Conservation (phyloP, 108 stramenopile species). For the Thalassiosira profunda region DNA sequence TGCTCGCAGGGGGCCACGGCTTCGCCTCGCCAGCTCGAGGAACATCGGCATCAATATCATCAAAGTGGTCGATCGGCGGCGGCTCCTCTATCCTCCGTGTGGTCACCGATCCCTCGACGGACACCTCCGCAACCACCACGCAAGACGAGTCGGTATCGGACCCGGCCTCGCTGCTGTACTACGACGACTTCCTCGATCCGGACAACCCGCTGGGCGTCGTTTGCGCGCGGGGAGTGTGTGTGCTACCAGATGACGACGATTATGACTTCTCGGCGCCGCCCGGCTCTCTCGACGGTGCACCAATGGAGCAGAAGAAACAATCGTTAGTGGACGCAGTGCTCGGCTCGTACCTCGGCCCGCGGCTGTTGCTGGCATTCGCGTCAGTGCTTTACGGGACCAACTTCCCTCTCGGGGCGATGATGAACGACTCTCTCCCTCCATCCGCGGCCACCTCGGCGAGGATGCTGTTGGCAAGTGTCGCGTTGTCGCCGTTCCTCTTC, state of each 20-base stretch:
- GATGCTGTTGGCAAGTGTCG: constrained; percentile 60
- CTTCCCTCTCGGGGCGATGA: constrained; percentile 72
- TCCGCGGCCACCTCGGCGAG: constrained; percentile 58
- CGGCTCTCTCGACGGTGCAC: not conserved
- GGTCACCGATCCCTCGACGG: too few species aligned
- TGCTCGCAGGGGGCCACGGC: too few species aligned
- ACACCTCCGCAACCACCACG: not conserved
- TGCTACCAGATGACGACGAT: constrained; percentile 37
- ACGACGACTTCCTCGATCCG: constrained; percentile 35
- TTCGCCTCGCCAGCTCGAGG: too few species aligned
- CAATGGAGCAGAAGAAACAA: too few species aligned
- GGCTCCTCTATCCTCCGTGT: too few species aligned
- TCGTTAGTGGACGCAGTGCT: constrained; percentile 16
- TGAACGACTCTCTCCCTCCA: constrained; percentile 69
- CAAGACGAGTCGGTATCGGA: not conserved
- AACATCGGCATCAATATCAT: too few species aligned
- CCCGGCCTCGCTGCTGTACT: constrained; percentile 34
- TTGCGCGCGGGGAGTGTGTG: constrained; percentile 56
- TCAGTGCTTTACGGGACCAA: constrained; percentile 73
- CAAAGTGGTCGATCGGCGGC: too few species aligned
- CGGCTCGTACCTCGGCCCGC: constrained; percentile 43
- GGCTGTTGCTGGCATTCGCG: constrained; percentile 47
- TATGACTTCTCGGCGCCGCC: not conserved
- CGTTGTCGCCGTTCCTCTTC: constrained; percentile 65
- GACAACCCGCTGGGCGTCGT: constrained; percentile 29